These are phyloP conservation scores for Coemansia sp. DNA, from an alignment of 371 early-diverging fungal genomes.

Conservation along the genomic window DNA sequence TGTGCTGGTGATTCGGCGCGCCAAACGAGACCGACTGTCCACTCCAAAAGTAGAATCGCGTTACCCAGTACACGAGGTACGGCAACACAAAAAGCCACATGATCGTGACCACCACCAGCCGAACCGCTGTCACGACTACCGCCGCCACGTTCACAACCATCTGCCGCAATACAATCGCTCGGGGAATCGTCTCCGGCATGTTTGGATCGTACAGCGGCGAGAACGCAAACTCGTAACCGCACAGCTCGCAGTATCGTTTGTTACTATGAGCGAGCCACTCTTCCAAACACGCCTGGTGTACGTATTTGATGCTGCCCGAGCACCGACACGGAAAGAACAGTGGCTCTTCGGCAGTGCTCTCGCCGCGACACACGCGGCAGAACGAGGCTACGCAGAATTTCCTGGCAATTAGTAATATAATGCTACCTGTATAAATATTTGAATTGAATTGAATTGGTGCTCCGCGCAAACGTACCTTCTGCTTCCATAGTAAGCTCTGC, in stretches of 20 bases:
- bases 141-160: slow-evolving; percentile 52
- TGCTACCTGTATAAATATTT: too few relatives aligned
- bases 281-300: slow-evolving; percentile 86
- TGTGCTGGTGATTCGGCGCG: background rate
- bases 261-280: slow-evolving; percentile 87
- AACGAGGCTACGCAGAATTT: slow-evolving; percentile 57
- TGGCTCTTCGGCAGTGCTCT: slow-evolving; percentile 74
- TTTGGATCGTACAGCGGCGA: slow-evolving; percentile 76
- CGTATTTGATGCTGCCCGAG: slow-evolving; percentile 87
- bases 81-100: slow-evolving; percentile 88
- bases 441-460: too few relatives aligned
- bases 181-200: slow-evolving; percentile 72
- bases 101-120: slow-evolving; percentile 60
- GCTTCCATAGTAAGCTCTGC: background rate
- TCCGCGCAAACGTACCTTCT: slow-evolving; percentile 2
- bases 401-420: background rate
- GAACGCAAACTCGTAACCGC: slow-evolving; percentile 81
- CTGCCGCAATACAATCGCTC: slow-evolving; percentile 55
- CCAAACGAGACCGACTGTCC: slow-evolving; percentile 54
- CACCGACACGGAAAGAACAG: slow-evolving; percentile 93
- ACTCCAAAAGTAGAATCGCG: slow-evolving; percentile 76
- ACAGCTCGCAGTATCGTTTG: slow-evolving; percentile 87
- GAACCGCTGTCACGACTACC: slow-evolving; percentile 33
- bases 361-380: slow-evolving; percentile 90
- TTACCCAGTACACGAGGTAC: slow-evolving; percentile 76